Evolutionary conservation across 768 basidiomycete species (phyloP).

Genomic region (Chalciporus chontae): DNA sequence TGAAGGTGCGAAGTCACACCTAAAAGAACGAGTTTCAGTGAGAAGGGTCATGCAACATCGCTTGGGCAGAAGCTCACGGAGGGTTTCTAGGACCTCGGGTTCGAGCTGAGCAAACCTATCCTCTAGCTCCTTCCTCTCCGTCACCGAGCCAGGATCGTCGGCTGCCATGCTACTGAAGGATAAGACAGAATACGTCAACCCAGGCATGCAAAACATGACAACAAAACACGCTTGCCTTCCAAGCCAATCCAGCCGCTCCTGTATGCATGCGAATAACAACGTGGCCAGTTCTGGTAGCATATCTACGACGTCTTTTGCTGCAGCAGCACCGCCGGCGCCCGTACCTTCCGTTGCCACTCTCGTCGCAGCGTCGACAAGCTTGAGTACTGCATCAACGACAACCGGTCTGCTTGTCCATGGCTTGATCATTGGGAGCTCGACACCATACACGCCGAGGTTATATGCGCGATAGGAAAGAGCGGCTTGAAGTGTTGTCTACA

Average conservation of each 20-base stretch:
- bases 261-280: conserved; percentile 59
- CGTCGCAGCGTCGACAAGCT: conserved; percentile 68
- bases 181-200: conserved; percentile 1
- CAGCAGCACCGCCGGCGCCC: not conserved
- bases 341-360: conserved; percentile 20
- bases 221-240: conserved; percentile 39
- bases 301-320: conserved; percentile 37
- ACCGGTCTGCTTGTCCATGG: conserved; percentile 80
- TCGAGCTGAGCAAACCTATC: conserved; percentile 69
- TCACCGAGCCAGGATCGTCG: conserved; percentile 46
- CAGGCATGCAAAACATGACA: not conserved
- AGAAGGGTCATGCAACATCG: not conserved
- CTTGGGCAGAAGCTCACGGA: conserved; percentile 54
- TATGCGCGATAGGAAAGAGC: conserved; percentile 73
- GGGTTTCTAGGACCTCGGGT: conserved; percentile 72
- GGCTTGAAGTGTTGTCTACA: conserved; percentile 67
- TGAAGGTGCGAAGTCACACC: conserved; percentile 63
- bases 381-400: conserved; percentile 64
- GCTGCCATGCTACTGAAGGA: conserved; percentile 42
- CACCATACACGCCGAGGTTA: conserved; percentile 72
- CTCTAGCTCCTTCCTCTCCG: conserved; percentile 57
- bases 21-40: conserved; percentile 25
- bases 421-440: conserved; percentile 63
- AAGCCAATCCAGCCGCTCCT: conserved; percentile 70
- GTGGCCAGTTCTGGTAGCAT: conserved; percentile 67